Conservation (phyloP, 305 asterid species). For the Stenogyne calaminthoides region DNA sequence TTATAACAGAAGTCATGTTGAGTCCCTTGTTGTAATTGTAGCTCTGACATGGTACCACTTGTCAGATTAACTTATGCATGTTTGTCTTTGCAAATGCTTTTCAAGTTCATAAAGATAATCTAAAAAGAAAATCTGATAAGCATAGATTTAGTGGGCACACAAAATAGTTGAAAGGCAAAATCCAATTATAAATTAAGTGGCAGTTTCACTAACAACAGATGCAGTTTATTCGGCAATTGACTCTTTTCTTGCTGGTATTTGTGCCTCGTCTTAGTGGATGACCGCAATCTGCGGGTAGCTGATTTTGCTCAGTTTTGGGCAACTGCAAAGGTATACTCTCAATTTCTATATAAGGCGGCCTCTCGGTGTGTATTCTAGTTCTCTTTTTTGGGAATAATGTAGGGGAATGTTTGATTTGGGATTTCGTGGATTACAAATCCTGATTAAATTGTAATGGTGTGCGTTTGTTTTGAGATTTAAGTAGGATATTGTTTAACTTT, state of each 20-base stretch:
- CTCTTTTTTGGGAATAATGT: slow-evolving; percentile 36
- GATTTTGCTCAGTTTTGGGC: slow-evolving; percentile 99
- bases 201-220: slow-evolving; percentile 88
- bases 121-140: slow-evolving; percentile 37
- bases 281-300: slow-evolving; percentile 99
- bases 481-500: neutral
- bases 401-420: neutral
- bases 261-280: slow-evolving; percentile 99
- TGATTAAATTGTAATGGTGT: neutral
- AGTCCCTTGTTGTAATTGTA: slow-evolving; percentile 32
- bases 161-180: slow-evolving; percentile 45
- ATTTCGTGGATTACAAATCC: neutral
- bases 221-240: slow-evolving; percentile 97
- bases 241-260: slow-evolving; percentile 98
- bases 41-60: slow-evolving; percentile 29
- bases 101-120: slow-evolving; percentile 33
- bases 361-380: slow-evolving; percentile 49
- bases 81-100: slow-evolving; percentile 28
- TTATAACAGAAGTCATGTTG: slow-evolving; percentile 25
- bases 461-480: neutral
- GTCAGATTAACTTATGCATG: slow-evolving; percentile 31
- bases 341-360: slow-evolving; percentile 60
- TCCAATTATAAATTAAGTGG: slow-evolving; percentile 68
- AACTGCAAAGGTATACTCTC: slow-evolving; percentile 98
- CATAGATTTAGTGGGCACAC: slow-evolving; percentile 49